Conservation (phyloP, 768 basidiomycete species). For the Rubroboletus satanas region DNA sequence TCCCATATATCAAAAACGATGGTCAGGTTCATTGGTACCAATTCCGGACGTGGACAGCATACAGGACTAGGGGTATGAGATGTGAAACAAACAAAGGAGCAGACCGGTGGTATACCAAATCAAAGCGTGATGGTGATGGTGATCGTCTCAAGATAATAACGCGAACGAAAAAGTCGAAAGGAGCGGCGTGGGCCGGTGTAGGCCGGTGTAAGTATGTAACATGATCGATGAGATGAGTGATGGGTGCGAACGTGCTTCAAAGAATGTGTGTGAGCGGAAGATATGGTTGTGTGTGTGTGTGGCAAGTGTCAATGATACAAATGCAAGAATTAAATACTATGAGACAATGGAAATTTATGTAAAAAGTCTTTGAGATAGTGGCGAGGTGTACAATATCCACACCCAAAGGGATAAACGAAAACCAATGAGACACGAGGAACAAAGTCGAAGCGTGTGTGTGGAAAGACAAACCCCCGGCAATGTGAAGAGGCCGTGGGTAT, state of each 20-base stretch:
- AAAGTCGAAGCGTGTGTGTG: conserved; percentile 9
- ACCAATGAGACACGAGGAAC: conserved; percentile 1
- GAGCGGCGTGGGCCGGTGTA: not conserved
- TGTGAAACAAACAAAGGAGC: not conserved
- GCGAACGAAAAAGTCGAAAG: conserved; percentile 5
- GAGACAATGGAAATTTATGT: conserved; percentile 7
- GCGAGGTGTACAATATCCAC: conserved; percentile 16
- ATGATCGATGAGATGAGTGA: conserved; percentile 1
- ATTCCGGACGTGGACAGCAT: conserved; percentile 5
- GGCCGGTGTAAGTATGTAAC: conserved; percentile 2
- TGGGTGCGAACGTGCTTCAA: not conserved
- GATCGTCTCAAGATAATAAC: not conserved
- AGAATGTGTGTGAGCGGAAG: conserved; percentile 6
- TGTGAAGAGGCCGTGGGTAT: not conserved
- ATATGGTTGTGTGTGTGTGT: not conserved
- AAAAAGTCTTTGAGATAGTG: not conserved
- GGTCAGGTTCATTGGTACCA: not conserved
- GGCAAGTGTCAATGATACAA: conserved; percentile 19
- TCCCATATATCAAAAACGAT: not conserved
- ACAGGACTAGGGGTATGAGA: not conserved
- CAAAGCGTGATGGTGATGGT: not conserved
- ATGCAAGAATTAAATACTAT: conserved; percentile 29
- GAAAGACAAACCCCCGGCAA: conserved; percentile 1
- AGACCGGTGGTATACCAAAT: not conserved
- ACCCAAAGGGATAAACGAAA: not conserved